phyloP scores from a whole-genome alignment of 1,284 basidiomycete genomes.

The Pyrrhoderma noxium region DNA sequence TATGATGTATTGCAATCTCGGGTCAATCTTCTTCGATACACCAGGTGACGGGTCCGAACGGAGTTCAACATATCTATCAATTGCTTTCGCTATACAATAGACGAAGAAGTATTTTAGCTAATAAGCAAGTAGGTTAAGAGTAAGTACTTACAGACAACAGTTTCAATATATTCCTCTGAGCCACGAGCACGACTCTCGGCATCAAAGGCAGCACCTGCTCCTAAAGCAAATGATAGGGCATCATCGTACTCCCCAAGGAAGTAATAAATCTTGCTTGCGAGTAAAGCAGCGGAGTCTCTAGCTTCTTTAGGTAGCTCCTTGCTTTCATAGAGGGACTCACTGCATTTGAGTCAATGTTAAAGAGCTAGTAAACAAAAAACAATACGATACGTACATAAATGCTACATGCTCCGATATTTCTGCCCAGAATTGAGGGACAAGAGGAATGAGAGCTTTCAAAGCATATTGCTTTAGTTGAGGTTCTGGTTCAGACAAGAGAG shows the following conservation, averaged over 20 bases:
- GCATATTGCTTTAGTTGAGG: constrained; percentile 85
- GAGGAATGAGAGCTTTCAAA: constrained; percentile 69
- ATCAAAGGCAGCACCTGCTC: constrained; percentile 82
- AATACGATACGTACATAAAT: constrained; percentile 59
- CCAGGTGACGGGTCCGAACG: constrained; percentile 42
- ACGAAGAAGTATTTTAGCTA: constrained; percentile 9
- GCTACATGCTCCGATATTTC: constrained; percentile 94
- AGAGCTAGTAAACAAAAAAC: constrained; percentile 11
- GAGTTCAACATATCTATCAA: constrained; percentile 80
- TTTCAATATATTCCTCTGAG: constrained; percentile 86
- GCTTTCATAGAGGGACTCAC: constrained; percentile 85
- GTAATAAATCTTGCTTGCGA: constrained; percentile 95
- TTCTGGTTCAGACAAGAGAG: constrained; percentile 83
- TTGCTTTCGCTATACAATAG: constrained; percentile 71
- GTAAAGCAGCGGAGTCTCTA: constrained; percentile 75
- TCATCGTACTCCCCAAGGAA: constrained; percentile 92
- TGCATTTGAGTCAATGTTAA: constrained; percentile 30
- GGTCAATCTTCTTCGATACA: constrained; percentile 58
- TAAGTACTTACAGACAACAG: constrained; percentile 73
- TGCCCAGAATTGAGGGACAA: constrained; percentile 93
- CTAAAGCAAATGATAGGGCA: constrained; percentile 86
- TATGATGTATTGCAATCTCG: constrained; percentile 73
- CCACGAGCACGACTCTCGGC: constrained; percentile 55
- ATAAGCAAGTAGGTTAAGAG: constrained; percentile 13
- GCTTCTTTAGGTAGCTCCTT: constrained; percentile 65